Evolutionary conservation across 352 stramenopile species (phyloP), one percentile per base, ranked within the genome.

Genomic region (Pythium coloratum): DNA sequence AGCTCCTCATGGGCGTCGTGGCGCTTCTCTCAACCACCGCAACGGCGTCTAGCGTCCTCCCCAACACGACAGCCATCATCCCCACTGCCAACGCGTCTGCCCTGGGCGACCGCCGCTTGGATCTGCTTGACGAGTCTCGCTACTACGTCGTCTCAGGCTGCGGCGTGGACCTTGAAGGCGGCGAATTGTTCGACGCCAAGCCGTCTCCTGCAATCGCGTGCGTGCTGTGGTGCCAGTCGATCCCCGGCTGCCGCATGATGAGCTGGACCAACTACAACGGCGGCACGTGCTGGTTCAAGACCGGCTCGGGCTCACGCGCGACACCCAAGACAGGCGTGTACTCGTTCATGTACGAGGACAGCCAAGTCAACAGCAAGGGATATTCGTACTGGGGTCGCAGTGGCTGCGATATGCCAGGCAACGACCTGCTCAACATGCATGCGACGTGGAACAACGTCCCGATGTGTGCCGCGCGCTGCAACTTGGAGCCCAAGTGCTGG

Each of bases 251-350:
- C 36, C 36, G 36, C 36, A 42, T 42, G 36, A 42, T 42, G 36
- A 42, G 36, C 36, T 90, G 81, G 81, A 81, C 47, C 14, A 74
- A 73, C 55, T 73, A 71, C 64, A 86, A 82, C 53, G 65, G 73
- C 18, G 81, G 81, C 8, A 87, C 74, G 10, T 88, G 81, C 59
- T 89, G 73, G 70, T 49, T 77, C 55, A 77, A 77, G 67, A 74
- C 1, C 16, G 40, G 40, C 16, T 9, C 6, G 6, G 36, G 36
- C 10, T 42, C 36, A 14, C 36, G 36, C 6, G 36, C 36, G 7
- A 42, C 6, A 2, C 36, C 36, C 36, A 42, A 42, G 36, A 42
- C 36, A 12, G 36, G 36, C 36, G 10, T 42, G 36, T 42, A 42
- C 9, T 42, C 36, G 36, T 42, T 13, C 36, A 42, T 42, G 36